Evolutionary conservation across 2,329 filamentous ascomycete species (phyloP).

Genomic region (Penicillium sp.): DNA sequence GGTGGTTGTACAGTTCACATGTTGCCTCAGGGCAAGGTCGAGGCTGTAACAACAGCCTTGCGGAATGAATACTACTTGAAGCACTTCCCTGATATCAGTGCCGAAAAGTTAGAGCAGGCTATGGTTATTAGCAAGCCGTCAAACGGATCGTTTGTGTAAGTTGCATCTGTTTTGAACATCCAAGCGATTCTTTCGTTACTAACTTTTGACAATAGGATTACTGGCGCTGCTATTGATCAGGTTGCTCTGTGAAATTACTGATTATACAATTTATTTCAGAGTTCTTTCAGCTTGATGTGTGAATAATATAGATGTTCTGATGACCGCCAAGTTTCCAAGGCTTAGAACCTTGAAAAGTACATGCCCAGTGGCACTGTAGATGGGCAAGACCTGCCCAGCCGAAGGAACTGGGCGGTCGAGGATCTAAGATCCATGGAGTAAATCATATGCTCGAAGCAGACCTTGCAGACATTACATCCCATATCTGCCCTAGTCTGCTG

Average conservation of each 20-base stretch:
- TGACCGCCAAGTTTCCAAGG: not conserved
- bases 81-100: constrained; percentile 64
- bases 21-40: constrained; percentile 79
- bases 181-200: constrained; percentile 2
- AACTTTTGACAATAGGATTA: constrained; percentile 30
- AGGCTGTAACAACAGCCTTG: constrained; percentile 73
- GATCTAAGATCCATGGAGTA: not conserved
- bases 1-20: constrained; percentile 95
- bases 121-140: constrained; percentile 84
- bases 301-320: not conserved
- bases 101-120: constrained; percentile 73
- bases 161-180: not conserved
- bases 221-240: constrained; percentile 38
- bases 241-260: constrained; percentile 25
- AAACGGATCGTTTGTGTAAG: constrained; percentile 46
- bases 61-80: constrained; percentile 79
- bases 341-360: not conserved
- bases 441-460: not conserved
- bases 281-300: not conserved
- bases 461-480: not conserved
- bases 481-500: not conserved
- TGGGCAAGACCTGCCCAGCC: not conserved
- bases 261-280: not conserved
- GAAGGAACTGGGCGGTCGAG: not conserved
- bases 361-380: not conserved